Conservation (phyloP, 2,329 filamentous ascomycete species). For the Alternaria alternata region DNA sequence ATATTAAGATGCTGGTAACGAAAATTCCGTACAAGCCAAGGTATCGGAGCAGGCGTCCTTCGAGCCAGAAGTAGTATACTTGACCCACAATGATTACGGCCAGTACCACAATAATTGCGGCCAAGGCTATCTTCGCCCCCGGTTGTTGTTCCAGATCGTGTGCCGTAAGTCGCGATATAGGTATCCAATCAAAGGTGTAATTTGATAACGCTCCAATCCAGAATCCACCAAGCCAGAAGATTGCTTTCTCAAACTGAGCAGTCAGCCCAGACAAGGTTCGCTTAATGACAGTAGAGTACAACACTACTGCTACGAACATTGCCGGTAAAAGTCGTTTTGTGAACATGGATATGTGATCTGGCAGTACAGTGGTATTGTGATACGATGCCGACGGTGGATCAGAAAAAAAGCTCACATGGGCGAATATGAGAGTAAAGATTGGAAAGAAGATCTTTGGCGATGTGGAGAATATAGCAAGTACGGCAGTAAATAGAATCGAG, state of each 20-base stretch:
- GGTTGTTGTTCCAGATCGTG: constrained; percentile 90
- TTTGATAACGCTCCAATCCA: constrained; percentile 94
- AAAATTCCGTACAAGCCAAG: constrained; percentile 80
- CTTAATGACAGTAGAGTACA: constrained; percentile 82
- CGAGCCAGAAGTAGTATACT: constrained; percentile 85
- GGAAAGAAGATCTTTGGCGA: constrained; percentile 82
- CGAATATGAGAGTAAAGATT: constrained; percentile 81
- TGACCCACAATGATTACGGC: constrained; percentile 74
- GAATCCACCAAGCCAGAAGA: constrained; percentile 86
- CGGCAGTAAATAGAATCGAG: constrained; percentile 75
- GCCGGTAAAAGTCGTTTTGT: constrained; percentile 85
- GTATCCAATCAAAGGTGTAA: constrained; percentile 92
- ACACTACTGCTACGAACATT: constrained; percentile 82
- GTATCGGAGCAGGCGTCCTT: constrained; percentile 79
- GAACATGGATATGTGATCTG: constrained; percentile 63
- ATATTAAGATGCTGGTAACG: constrained; percentile 69
- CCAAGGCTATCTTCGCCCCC: constrained; percentile 81
- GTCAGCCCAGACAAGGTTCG: constrained; percentile 75
- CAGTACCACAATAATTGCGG: constrained; percentile 76
- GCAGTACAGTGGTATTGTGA: constrained; percentile 55
- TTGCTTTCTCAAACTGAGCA: constrained; percentile 85
- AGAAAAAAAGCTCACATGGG: constrained; percentile 85
- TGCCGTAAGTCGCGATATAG: constrained; percentile 84
- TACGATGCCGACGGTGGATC: constrained; percentile 76
- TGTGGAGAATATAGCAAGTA: constrained; percentile 80